Conservation (phyloP, 495 filamentous ascomycete genomes). For the Tuber magnatum region DNA sequence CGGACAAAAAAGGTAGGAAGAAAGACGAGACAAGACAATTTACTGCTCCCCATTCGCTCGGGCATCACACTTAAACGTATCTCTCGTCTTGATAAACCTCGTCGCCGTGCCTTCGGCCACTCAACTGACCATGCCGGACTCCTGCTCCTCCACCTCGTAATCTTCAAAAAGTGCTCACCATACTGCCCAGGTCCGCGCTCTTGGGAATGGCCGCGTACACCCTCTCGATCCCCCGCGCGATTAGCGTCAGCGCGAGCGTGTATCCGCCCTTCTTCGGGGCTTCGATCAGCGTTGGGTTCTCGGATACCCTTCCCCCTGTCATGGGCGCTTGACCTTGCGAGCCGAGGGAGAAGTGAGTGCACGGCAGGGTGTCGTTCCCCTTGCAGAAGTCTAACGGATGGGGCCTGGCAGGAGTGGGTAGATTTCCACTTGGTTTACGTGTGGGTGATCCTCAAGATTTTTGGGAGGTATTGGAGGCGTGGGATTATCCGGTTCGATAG, state of each 20-base stretch:
- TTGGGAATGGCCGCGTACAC: conserved; percentile 46
- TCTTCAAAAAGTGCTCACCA: conserved; percentile 42
- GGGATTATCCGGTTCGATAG: conserved; percentile 51
- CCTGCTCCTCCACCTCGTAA: conserved; percentile 48
- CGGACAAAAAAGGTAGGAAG: neutral
- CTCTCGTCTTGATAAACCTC: conserved; percentile 77
- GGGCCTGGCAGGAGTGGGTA: conserved; percentile 57
- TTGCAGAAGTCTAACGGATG: conserved; percentile 46
- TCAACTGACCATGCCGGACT: conserved; percentile 54
- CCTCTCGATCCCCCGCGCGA: conserved; percentile 44
- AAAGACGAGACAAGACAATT: neutral
- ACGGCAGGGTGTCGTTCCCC: conserved; percentile 46
- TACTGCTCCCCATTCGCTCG: conserved; percentile 29
- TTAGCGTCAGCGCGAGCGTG: conserved; percentile 43
- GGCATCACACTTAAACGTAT: conserved; percentile 51
- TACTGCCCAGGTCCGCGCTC: conserved; percentile 43
- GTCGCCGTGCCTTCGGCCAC: conserved; percentile 56
- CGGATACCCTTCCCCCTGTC: conserved; percentile 60
- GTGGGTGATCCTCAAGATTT: conserved; percentile 43
- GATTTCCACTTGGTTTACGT: conserved; percentile 55
- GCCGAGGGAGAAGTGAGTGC: conserved; percentile 53
- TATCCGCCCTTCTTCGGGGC: conserved; percentile 41
- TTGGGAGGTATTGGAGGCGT: conserved; percentile 44
- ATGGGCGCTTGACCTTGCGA: conserved; percentile 60
- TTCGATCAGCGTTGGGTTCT: conserved; percentile 48